phyloP scores from a whole-genome alignment of 2,329 filamentous ascomycete genomes.

The Claviceps africana region DNA sequence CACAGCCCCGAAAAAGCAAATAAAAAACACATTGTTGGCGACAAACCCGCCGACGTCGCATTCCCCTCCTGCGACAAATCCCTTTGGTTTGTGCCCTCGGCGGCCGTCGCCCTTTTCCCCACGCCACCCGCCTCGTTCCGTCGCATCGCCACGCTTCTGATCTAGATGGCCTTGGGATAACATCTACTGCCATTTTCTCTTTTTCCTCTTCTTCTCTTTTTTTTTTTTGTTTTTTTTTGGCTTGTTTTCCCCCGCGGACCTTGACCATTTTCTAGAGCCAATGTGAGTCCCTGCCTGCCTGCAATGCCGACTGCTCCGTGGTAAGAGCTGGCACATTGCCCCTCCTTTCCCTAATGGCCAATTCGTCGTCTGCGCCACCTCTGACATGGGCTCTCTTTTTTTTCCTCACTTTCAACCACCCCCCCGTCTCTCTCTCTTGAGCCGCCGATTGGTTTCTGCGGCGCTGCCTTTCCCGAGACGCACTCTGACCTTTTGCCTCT shows the following conservation, averaged over 20 bases:
- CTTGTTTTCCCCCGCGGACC: background rate
- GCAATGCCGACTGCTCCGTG: background rate
- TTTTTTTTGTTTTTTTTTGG: too few relatives aligned
- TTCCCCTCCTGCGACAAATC: constrained; percentile 1
- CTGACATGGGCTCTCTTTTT: background rate
- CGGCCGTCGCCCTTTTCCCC: too few relatives aligned
- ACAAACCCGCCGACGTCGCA: constrained; percentile 8
- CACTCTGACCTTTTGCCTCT: background rate
- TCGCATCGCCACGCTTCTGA: background rate
- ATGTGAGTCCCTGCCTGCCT: background rate
- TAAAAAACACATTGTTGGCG: constrained; percentile 5
- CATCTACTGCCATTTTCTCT: background rate
- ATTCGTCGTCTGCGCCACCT: background rate
- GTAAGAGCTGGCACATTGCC: background rate
- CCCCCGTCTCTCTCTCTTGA: background rate
- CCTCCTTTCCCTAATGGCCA: background rate
- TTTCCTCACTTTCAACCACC: background rate
- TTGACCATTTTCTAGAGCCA: background rate
- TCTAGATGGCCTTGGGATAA: constrained; percentile 3
- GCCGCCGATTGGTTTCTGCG: too few relatives aligned
- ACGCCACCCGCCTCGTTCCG: too few relatives aligned
- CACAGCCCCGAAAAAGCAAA: background rate
- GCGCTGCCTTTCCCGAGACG: background rate
- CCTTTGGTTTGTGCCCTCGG: background rate
- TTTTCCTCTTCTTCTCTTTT: too few relatives aligned